phyloP scores from a whole-genome alignment of 2,329 filamentous ascomycete genomes.

The Cordyceps cicadae region DNA sequence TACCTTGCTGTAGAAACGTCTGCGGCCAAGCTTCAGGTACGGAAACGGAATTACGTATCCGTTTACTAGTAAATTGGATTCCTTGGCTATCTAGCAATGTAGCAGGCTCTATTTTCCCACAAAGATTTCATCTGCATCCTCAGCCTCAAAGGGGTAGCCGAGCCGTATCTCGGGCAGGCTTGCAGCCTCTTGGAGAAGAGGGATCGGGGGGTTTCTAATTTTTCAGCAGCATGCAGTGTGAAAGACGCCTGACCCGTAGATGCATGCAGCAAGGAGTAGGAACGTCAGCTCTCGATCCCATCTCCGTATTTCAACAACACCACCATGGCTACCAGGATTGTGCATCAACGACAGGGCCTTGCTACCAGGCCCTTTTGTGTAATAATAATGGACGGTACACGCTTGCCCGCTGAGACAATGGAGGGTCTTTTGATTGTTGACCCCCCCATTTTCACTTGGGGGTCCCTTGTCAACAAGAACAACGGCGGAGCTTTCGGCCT shows the following conservation, averaged over 20 bases:
- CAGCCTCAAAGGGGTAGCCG: not conserved
- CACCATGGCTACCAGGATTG: not conserved
- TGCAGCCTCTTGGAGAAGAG: not conserved
- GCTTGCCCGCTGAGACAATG: not conserved
- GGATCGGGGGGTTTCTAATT: not conserved
- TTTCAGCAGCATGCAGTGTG: constrained; percentile 2
- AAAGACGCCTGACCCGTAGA: not conserved
- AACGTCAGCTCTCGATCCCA: constrained; percentile 3
- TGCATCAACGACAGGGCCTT: not conserved
- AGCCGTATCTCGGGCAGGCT: not conserved
- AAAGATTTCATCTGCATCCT: not conserved
- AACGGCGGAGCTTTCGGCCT: not conserved
- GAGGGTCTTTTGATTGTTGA: not conserved
- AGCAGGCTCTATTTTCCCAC: not conserved
- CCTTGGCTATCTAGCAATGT: not conserved
- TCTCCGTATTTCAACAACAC: not conserved
- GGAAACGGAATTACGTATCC: no score
- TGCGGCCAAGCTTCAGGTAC: no score
- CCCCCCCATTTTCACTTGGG: not conserved
- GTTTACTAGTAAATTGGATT: not conserved
- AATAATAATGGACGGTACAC: not conserved
- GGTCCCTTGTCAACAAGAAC: not conserved
- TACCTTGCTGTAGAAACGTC: not conserved
- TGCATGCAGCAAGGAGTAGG: not conserved
- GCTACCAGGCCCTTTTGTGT: not conserved